Percentiles rank a stretch among this genome's conserved stretches.
Evolutionary conservation across 306 rosid species (phyloP).

Genomic region (Quercus wislizeni): DNA sequence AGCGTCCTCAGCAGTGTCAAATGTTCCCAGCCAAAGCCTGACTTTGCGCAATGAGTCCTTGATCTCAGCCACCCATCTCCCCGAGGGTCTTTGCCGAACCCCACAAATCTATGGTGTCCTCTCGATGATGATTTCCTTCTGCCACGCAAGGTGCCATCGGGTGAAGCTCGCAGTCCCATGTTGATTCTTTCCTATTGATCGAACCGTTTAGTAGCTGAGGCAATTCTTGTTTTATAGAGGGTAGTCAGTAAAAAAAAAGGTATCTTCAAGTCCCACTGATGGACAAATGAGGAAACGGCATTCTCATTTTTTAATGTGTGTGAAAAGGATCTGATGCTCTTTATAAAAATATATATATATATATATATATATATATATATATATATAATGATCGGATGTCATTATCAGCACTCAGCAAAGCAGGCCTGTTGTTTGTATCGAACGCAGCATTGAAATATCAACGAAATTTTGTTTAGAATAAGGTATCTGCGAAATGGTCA

Average conservation of each 20-base stretch:
- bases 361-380: too few species aligned
- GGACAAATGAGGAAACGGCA: slow-evolving; percentile 34
- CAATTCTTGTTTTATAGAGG: slow-evolving; percentile 4
- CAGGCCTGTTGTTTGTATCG: slow-evolving; percentile 51
- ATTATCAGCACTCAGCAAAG: slow-evolving; percentile 24
- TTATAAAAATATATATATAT: too few species aligned
- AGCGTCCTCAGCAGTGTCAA: slow-evolving; percentile 67
- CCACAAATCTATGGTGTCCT: slow-evolving; percentile 68
- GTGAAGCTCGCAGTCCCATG: slow-evolving; percentile 23
- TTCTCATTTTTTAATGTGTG: neutral
- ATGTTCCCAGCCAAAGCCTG: slow-evolving; percentile 84
- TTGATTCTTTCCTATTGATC: neutral
- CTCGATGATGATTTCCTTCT: slow-evolving; percentile 48
- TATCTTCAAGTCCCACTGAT: neutral
- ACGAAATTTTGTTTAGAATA: neutral
- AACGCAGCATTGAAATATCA: slow-evolving; percentile 20
- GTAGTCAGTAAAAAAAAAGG: neutral
- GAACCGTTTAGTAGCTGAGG: slow-evolving; percentile 13
- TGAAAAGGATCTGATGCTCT: too few species aligned
- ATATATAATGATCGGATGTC: too few species aligned
- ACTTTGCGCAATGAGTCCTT: slow-evolving; percentile 70
- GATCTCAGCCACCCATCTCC: slow-evolving; percentile 91
- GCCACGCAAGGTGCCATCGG: slow-evolving; percentile 22
- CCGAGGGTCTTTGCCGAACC: slow-evolving; percentile 72
- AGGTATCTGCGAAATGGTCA: neutral